phyloP scores from a whole-genome alignment of 495 filamentous ascomycete genomes.

The Penicillium riverlandense region DNA sequence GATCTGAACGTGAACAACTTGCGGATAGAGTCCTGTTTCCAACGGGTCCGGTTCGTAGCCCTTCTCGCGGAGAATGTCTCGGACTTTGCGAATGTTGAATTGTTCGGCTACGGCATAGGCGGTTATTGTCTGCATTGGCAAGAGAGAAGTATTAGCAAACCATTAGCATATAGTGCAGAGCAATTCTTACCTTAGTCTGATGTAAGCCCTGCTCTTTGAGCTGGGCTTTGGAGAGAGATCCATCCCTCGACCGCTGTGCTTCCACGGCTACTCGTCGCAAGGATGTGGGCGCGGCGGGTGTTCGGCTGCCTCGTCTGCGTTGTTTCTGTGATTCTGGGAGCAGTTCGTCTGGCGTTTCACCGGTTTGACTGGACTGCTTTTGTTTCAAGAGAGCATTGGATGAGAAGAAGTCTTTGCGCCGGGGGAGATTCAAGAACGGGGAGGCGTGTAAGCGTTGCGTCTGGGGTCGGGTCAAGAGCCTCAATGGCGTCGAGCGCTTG shows the following conservation, averaged over 20 bases:
- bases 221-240: constrained; percentile 29
- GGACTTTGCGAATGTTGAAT: constrained; percentile 69
- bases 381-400: constrained; percentile 38
- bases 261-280: constrained; percentile 52
- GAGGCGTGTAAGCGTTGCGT: constrained; percentile 37
- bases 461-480: constrained; percentile 16
- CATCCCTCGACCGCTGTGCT: constrained; percentile 51
- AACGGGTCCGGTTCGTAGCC: constrained; percentile 60
- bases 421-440: constrained; percentile 21
- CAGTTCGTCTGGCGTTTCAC: constrained; percentile 10
- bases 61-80: constrained; percentile 61
- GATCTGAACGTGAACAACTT: constrained; percentile 58
- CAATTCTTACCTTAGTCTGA: constrained; percentile 31
- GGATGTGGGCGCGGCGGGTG: constrained; percentile 46
- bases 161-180: not conserved
- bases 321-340: constrained; percentile 25
- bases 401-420: constrained; percentile 44
- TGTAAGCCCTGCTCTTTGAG: constrained; percentile 35
- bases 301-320: constrained; percentile 37
- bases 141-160: constrained; percentile 13
- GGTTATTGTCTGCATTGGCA: constrained; percentile 52
- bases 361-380: constrained; percentile 17
- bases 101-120: constrained; percentile 82
- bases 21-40: constrained; percentile 54
- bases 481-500: constrained; percentile 16